phyloP scores from a whole-genome alignment of 2,329 filamentous ascomycete genomes.

The Clarireedia hainanense region DNA sequence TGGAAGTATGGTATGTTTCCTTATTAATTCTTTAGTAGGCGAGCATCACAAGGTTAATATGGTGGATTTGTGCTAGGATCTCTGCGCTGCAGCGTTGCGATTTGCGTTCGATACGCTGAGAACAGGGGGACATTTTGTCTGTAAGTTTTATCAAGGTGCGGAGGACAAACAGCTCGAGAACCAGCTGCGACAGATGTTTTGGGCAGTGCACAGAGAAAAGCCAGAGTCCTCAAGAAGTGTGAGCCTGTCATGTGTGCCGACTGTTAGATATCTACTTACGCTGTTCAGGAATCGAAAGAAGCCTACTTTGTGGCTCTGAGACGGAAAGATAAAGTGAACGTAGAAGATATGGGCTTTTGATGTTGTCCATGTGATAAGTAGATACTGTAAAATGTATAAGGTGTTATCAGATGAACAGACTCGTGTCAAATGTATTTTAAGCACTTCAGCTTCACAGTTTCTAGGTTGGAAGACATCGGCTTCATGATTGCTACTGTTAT shows the following conservation, averaged over 20 bases:
- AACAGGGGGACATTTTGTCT: constrained; percentile 81
- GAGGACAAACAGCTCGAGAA: constrained; percentile 77
- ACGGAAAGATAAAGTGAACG: constrained; percentile 45
- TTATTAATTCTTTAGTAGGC: no score
- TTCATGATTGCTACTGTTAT: constrained; percentile 8
- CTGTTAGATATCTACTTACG: not conserved
- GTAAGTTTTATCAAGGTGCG: constrained; percentile 91
- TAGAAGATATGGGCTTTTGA: not conserved
- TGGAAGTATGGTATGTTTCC: constrained; percentile 77
- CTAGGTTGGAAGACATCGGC: not conserved
- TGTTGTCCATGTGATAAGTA: not conserved
- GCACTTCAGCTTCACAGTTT: no score
- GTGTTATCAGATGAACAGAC: not conserved
- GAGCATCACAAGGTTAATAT: not conserved
- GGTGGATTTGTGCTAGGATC: constrained; percentile 52
- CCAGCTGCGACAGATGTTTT: constrained; percentile 68
- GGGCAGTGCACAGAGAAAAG: constrained; percentile 77
- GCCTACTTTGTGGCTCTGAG: constrained; percentile 75
- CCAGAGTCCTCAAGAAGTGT: constrained; percentile 85
- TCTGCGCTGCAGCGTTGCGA: constrained; percentile 75
- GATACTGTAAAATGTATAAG: not conserved
- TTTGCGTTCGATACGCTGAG: constrained; percentile 83
- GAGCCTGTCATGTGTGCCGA: constrained; percentile 30
- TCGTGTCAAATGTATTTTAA: no score
- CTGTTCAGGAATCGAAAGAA: constrained; percentile 68